phyloP scores from a whole-genome alignment of 2,329 filamentous ascomycete species.

The Epichloe elymi region DNA sequence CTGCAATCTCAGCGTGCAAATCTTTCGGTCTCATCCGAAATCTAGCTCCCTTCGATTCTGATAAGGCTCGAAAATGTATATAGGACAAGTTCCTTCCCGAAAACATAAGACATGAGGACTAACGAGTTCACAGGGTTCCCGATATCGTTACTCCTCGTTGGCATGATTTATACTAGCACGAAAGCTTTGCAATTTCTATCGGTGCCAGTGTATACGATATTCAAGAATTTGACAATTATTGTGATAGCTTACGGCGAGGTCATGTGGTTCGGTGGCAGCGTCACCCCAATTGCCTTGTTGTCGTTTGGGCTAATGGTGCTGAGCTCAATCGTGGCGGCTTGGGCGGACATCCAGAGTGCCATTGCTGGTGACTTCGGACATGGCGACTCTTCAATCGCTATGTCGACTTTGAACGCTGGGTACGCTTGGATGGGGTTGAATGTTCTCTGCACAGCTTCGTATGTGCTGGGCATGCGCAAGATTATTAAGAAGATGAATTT shows the following conservation, averaged over 20 bases:
- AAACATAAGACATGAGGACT: neutral
- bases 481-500: conserved; percentile 99
- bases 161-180: conserved; percentile 97
- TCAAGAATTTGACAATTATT: conserved; percentile 99
- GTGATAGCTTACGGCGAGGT: conserved; percentile 98
- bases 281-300: conserved; percentile 75
- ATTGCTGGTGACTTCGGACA: conserved; percentile 46
- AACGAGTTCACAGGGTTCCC: conserved; percentile 61
- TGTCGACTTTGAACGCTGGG: conserved; percentile 84
- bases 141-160: conserved; percentile 86
- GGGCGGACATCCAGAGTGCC: conserved; percentile 89
- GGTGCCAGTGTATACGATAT: conserved; percentile 97
- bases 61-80: conserved; percentile 88
- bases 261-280: conserved; percentile 90
- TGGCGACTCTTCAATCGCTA: conserved; percentile 54
- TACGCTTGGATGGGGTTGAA: conserved; percentile 98
- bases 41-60: conserved; percentile 65
- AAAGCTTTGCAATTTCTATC: conserved; percentile 94
- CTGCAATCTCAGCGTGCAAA: conserved; percentile 74
- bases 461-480: conserved; percentile 89
- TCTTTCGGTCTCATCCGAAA: conserved; percentile 70
- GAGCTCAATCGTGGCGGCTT: conserved; percentile 87
- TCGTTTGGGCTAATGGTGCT: conserved; percentile 96
- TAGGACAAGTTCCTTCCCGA: neutral
- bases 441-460: conserved; percentile 85